Evolutionary conservation across 352 stramenopile genomes (phyloP).

Genomic region (Phytophthora idaei): DNA sequence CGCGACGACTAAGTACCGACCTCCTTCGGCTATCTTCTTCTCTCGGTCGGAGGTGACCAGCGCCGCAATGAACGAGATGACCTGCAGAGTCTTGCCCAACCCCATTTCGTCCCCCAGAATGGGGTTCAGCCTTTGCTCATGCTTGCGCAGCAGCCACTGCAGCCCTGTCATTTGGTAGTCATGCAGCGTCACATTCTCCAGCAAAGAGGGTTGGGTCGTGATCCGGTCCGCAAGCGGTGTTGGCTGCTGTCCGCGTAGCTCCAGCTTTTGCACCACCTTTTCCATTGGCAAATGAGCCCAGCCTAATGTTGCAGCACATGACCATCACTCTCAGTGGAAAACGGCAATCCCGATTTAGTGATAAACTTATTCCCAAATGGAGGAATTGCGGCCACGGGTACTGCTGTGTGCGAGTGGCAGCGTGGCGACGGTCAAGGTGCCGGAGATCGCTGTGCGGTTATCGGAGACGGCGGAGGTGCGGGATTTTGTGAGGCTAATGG

Average conservation of each 20-base stretch:
- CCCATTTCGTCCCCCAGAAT: constrained; percentile 88
- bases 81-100: constrained; percentile 82
- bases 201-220: constrained; percentile 35
- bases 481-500: neutral
- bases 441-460: constrained; percentile 77
- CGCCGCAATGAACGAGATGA: constrained; percentile 71
- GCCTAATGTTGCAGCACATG: neutral
- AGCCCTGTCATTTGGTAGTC: constrained; percentile 74
- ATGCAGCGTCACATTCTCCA: constrained; percentile 68
- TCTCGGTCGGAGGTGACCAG: constrained; percentile 34
- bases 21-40: constrained; percentile 6
- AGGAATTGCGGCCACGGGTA: constrained; percentile 48
- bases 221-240: constrained; percentile 24
- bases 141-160: constrained; percentile 66
- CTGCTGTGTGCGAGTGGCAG: constrained; percentile 84
- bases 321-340: constrained; percentile 18
- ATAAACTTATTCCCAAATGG: neutral
- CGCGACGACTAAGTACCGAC: constrained; percentile 62
- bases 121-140: constrained; percentile 66
- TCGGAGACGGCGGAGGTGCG: constrained; percentile 60
- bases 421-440: constrained; percentile 89
- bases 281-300: constrained; percentile 44
- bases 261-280: constrained; percentile 43
- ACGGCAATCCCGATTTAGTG: constrained; percentile 16
- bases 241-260: constrained; percentile 35